A percentile compares a stretch with the other conserved stretches of the same genome.
Evolutionary conservation across 75 land plant species (phyloP).

Genomic region (Cupressus sempervirens): DNA sequence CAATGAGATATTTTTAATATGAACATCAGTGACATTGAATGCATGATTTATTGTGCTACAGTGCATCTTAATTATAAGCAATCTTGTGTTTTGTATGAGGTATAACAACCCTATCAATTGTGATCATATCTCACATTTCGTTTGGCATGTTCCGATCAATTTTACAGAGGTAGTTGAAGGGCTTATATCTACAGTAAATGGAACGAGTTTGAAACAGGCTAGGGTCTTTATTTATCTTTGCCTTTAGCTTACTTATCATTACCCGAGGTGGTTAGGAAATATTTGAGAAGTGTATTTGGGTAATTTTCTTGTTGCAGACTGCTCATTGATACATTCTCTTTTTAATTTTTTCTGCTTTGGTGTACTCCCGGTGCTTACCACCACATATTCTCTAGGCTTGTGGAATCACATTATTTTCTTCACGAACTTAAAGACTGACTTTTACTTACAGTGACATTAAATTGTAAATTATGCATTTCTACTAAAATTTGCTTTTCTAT

Average conservation of each 20-base stretch:
- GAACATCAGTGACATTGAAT: not conserved
- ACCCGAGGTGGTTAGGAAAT: too few relatives aligned
- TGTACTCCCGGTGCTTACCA: not conserved
- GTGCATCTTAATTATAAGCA: not conserved
- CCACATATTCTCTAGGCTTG: not conserved
- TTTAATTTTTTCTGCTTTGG: not conserved
- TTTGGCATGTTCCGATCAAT: not conserved
- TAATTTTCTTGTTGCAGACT: not conserved
- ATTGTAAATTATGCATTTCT: too few relatives aligned
- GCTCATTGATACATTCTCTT: not conserved
- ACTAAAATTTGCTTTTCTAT: not conserved
- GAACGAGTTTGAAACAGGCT: too few relatives aligned
- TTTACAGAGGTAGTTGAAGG: not conserved
- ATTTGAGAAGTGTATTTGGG: too few relatives aligned
- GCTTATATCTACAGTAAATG: too few relatives aligned
- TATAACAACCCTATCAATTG: not conserved
- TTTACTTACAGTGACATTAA: too few relatives aligned
- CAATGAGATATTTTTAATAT: not conserved
- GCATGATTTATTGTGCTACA: not conserved
- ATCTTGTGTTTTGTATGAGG: not conserved
- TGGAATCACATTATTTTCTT: too few relatives aligned
- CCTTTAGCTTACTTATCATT: too few relatives aligned
- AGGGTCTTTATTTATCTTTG: too few relatives aligned
- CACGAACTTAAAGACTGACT: too few relatives aligned
- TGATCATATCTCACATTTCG: not conserved